A percentile compares a stretch with the other conserved stretches of the same genome.
phyloP scores from a whole-genome alignment of 257 asterid species.

The Fraxinus quadrangulata region DNA sequence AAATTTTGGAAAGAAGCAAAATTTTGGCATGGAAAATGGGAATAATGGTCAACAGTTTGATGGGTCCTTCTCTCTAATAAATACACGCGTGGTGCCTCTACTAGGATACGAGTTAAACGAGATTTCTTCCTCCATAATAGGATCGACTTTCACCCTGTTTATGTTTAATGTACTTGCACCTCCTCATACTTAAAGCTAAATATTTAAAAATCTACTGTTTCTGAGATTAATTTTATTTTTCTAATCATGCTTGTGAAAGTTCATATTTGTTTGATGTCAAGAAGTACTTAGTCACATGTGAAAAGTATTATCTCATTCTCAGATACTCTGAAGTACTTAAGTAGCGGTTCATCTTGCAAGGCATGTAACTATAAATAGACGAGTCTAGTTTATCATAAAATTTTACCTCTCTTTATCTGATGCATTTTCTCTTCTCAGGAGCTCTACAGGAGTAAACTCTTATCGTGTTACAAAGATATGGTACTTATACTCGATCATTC shows the following conservation, averaged over 20 bases:
- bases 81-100: neutral
- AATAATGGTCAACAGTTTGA: neutral
- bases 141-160: no score
- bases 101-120: no score
- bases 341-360: neutral
- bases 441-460: constrained; percentile 46
- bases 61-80: neutral
- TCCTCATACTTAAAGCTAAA: neutral
- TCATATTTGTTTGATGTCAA: neutral
- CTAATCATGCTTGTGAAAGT: neutral
- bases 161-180: neutral
- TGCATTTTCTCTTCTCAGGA: constrained; percentile 43
- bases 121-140: no score
- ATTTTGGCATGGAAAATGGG: neutral
- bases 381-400: neutral
- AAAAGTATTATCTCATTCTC: neutral
- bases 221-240: neutral
- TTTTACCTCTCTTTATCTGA: constrained; percentile 3
- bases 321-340: neutral
- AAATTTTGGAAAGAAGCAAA: neutral
- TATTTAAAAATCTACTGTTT: neutral
- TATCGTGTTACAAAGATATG: constrained; percentile 70
- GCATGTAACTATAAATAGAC: neutral
- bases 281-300: neutral
- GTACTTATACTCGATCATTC: constrained; percentile 37